Percentiles rank a stretch among this genome's conserved stretches.
Conservation (phyloP, 2,329 filamentous ascomycete species). For the Zymoseptoria pseudotritici region DNA sequence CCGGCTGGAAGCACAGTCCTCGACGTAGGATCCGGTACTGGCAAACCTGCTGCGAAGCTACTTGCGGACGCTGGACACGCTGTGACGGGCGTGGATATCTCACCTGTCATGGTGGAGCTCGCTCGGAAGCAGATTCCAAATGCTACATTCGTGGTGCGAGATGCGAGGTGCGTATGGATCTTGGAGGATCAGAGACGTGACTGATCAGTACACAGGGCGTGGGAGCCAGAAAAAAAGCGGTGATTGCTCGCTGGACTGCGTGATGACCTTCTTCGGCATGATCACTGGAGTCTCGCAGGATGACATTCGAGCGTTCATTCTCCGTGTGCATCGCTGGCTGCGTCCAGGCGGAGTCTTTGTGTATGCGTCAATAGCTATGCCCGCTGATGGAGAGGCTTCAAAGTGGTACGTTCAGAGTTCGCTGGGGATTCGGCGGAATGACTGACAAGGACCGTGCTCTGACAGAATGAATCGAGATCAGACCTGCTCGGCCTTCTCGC, state of each 20-base stretch:
- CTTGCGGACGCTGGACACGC: slow-evolving; percentile 23
- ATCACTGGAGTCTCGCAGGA: slow-evolving; percentile 8
- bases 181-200: background rate
- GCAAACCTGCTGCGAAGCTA: slow-evolving; percentile 24
- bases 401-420: slow-evolving; percentile 4
- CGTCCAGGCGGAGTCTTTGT: slow-evolving; percentile 10
- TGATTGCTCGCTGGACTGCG: slow-evolving; percentile 3
- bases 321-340: slow-evolving; percentile 7
- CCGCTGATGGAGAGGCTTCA: slow-evolving; percentile 1
- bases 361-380: slow-evolving; percentile 8
- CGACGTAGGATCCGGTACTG: slow-evolving; percentile 30
- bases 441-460: background rate
- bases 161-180: background rate
- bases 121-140: slow-evolving; percentile 9
- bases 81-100: slow-evolving; percentile 26
- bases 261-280: slow-evolving; percentile 7
- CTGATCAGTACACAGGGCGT: background rate
- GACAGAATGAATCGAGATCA: background rate
- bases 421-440: background rate
- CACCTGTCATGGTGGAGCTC: slow-evolving; percentile 27
- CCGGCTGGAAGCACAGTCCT: slow-evolving; percentile 14
- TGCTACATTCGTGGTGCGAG: slow-evolving; percentile 3
- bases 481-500: background rate
- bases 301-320: slow-evolving; percentile 12
- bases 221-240: slow-evolving; percentile 1